phyloP scores from a whole-genome alignment of 257 asterid genomes.

The Paraleonurus japonicus region DNA sequence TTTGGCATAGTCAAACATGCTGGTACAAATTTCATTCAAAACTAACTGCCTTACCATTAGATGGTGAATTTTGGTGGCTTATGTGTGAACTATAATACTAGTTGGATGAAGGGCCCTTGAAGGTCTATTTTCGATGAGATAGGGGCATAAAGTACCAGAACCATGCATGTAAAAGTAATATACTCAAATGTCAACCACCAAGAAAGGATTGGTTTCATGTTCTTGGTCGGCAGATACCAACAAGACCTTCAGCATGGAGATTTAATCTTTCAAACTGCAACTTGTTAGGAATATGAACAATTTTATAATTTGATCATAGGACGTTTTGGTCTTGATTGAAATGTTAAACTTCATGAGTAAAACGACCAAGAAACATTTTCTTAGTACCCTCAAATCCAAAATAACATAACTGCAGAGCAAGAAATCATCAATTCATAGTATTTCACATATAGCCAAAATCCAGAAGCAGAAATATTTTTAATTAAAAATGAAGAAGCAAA shows the following conservation, averaged over 20 bases:
- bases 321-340: neutral
- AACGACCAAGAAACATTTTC: slow-evolving; percentile 3
- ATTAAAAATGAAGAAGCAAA: neutral
- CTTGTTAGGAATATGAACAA: neutral
- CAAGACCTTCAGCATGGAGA: neutral
- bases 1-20: neutral
- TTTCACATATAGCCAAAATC: neutral
- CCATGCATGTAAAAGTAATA: neutral
- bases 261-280: neutral
- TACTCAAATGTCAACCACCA: neutral
- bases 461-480: slow-evolving; percentile 8
- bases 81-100: neutral
- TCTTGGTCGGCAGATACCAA: neutral
- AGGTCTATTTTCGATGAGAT: neutral
- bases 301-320: neutral
- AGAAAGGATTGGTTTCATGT: neutral
- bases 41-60: neutral
- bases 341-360: neutral
- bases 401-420: neutral
- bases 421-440: neutral
- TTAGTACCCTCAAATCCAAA: neutral
- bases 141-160: neutral
- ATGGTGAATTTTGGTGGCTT: neutral
- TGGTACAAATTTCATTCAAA: neutral
- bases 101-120: neutral